phyloP scores from a whole-genome alignment of 768 basidiomycete genomes.

The Tylopilus plumbeoviolaceoides region DNA sequence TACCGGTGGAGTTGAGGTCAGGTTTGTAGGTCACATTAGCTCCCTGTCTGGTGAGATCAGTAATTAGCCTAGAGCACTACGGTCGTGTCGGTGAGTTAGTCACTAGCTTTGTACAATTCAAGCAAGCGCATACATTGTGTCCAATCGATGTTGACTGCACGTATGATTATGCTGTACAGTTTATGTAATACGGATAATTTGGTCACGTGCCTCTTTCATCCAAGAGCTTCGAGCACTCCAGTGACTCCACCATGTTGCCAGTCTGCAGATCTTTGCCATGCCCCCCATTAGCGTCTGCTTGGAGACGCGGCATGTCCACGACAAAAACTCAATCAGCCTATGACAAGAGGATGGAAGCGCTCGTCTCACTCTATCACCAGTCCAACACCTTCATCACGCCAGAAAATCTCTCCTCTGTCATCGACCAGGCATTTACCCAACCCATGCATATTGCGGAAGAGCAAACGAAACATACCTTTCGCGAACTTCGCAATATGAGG shows the following conservation, averaged over 20 bases:
- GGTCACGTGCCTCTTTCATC: not conserved
- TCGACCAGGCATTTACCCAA: slow-evolving; percentile 58
- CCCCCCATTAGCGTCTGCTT: slow-evolving; percentile 2
- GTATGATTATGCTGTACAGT: not conserved
- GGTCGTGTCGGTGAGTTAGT: not conserved
- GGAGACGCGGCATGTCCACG: slow-evolving; percentile 20
- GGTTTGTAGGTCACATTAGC: not conserved
- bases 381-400: slow-evolving; percentile 64
- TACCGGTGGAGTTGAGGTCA: not conserved
- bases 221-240: not conserved
- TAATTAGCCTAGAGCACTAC: not conserved
- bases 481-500: slow-evolving; percentile 18
- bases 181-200: slow-evolving; percentile 16
- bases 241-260: slow-evolving; percentile 11
- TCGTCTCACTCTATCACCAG: slow-evolving; percentile 77
- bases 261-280: slow-evolving; percentile 6
- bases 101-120: not conserved
- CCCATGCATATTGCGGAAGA: slow-evolving; percentile 17
- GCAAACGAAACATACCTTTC: slow-evolving; percentile 8
- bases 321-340: slow-evolving; percentile 14
- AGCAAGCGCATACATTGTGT: not conserved
- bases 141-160: not conserved
- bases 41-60: not conserved
- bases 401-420: slow-evolving; percentile 60
- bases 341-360: slow-evolving; percentile 54